Evolutionary conservation across 2,329 filamentous ascomycete genomes (phyloP), one percentile per base, ranked within the genome.

Genomic region (Cryphonectria japonica): DNA sequence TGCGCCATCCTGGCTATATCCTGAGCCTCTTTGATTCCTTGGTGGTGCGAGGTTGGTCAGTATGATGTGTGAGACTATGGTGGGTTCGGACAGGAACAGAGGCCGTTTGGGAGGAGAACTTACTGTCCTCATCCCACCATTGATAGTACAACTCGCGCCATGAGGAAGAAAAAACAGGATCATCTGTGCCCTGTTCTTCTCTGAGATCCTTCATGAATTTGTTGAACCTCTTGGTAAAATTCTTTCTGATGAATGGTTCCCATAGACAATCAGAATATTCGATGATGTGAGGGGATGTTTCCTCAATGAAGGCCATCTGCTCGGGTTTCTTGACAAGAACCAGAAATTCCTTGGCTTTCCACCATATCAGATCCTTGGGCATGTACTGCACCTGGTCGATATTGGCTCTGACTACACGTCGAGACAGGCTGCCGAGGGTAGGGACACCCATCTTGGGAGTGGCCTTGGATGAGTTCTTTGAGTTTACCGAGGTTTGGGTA

Each of bases 301-400:
- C 73, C 81, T 98, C 95, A 71, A 98, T 86, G 70, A 86, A 78
- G 76, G 89, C 91, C 43, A 98, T 88, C 79, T 97, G 94, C 61
- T 87, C 82, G 1, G 94, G 90, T 74, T 87, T 91, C 68, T 92
- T 89, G 69, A 98, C 83, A 70, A 90, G 91, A 67, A 87, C 77
- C 43, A 98, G 88, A 57, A 98, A 87, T 0, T 89, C 86, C 9
- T 87, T 85, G 67, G 93, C 87, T 73, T 91, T 83, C 34, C 86
- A 81, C 81, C 92, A 93, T 41, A 63, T 57, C n/a, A 72, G 57
- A 3, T 50, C 2, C 29, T 22, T 7, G 2, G 63, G 63, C n/a
- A 65, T 52, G 43, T 65, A 65, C 19, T 50, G 43, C 3, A 65
- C 41, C 14, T 65, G 41, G 29, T 65, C 63, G 26, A 65, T 52